Conservation (phyloP, 2,329 filamentous ascomycete species). For the Stagonosporopsis cucurbitacearum region DNA sequence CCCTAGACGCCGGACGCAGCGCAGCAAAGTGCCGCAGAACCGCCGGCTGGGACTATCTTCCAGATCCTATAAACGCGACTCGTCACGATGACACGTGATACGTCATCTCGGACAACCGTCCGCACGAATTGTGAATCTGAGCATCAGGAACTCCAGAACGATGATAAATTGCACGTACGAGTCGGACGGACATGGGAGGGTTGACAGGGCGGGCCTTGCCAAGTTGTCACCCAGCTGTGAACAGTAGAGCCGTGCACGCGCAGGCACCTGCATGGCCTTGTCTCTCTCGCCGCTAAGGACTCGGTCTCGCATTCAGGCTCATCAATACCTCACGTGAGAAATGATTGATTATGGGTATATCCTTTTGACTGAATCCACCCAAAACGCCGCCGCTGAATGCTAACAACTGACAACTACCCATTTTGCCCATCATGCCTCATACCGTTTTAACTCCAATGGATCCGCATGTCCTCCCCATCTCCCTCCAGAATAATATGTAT, state of each 20-base stretch:
- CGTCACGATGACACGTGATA: conserved; percentile 15
- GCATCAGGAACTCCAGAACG: background rate
- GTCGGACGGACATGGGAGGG: background rate
- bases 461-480: background rate
- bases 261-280: background rate
- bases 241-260: background rate
- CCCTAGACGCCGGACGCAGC: conserved; percentile 8
- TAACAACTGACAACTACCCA: conserved; percentile 2
- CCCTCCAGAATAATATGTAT: background rate
- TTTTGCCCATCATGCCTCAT: conserved; percentile 8
- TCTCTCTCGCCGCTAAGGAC: background rate
- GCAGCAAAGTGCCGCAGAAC: conserved; percentile 9
- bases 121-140: background rate
- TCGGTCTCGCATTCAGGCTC: background rate
- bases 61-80: background rate
- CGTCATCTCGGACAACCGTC: conserved; percentile 2
- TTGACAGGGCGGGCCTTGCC: conserved; percentile 1
- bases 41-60: conserved; percentile 4
- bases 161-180: background rate
- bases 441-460: conserved; percentile 11
- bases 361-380: conserved; percentile 4
- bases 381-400: conserved; percentile 38
- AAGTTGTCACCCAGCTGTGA: background rate
- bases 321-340: background rate
- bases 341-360: conserved; percentile 13